phyloP scores from a whole-genome alignment of 495 filamentous ascomycete genomes.

The Aspergillus asperescens region DNA sequence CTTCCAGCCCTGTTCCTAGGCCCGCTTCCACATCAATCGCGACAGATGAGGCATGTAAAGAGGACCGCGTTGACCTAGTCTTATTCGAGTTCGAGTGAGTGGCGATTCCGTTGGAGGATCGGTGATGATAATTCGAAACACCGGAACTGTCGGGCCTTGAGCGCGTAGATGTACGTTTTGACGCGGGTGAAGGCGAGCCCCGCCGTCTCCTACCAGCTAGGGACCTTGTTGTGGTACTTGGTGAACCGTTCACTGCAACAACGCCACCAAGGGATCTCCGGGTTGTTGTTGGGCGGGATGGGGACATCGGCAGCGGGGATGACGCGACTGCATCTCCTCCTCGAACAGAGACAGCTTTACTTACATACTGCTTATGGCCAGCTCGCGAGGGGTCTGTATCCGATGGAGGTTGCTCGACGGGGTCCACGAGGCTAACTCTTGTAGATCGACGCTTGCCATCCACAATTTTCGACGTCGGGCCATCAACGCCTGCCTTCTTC shows the following conservation, averaged over 20 bases:
- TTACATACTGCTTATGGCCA: slow-evolving; percentile 26
- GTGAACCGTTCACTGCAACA: slow-evolving; percentile 31
- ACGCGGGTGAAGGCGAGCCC: slow-evolving; percentile 29
- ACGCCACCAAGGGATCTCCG: slow-evolving; percentile 32
- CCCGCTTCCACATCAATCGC: slow-evolving; percentile 9
- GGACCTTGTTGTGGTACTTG: slow-evolving; percentile 23
- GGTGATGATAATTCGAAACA: slow-evolving; percentile 13
- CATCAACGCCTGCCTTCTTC: slow-evolving; percentile 83
- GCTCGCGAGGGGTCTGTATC: slow-evolving; percentile 58
- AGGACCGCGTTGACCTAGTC: slow-evolving; percentile 24
- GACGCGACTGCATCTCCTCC: slow-evolving; percentile 28
- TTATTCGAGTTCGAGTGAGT: slow-evolving; percentile 22
- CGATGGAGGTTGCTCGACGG: slow-evolving; percentile 61
- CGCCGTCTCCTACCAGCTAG: slow-evolving; percentile 21
- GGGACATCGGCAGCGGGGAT: slow-evolving; percentile 32
- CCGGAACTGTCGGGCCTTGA: slow-evolving; percentile 33
- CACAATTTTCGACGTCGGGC: slow-evolving; percentile 76
- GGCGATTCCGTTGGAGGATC: slow-evolving; percentile 16
- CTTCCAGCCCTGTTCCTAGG: background rate
- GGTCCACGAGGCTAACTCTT: slow-evolving; percentile 63
- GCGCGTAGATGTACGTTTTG: slow-evolving; percentile 29
- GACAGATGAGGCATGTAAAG: slow-evolving; percentile 20
- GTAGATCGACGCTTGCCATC: slow-evolving; percentile 84
- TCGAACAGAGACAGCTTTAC: slow-evolving; percentile 22
- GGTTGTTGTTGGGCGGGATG: slow-evolving; percentile 29